A percentile compares a stretch with the other conserved stretches of the same genome.
These are phyloP conservation scores for Phlyctochytrium bullatum DNA, from an alignment of 192 early-diverging fungal species.

Conservation along the genomic window DNA sequence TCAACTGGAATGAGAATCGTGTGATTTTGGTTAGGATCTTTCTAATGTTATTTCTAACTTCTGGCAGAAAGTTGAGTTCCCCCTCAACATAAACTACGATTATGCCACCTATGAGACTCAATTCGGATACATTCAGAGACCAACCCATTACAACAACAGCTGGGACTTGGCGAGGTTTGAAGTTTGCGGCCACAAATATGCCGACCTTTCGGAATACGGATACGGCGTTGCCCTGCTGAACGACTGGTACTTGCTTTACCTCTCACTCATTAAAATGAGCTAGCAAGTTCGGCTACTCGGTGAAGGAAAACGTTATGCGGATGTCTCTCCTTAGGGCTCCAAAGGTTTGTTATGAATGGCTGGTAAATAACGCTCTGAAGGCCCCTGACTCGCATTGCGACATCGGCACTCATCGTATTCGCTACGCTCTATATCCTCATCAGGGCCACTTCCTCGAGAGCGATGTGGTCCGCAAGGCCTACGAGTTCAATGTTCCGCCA, in stretches of 20 bases:
- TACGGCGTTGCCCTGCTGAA: constrained; percentile 91
- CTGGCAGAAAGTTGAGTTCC: constrained; percentile 84
- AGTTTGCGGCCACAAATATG: constrained; percentile 95
- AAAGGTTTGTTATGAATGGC: constrained; percentile 61
- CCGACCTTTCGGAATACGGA: constrained; percentile 86
- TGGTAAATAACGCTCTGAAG: no score
- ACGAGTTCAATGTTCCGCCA: constrained; percentile 84
- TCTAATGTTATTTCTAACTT: constrained; percentile 2
- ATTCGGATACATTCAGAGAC: constrained; percentile 83
- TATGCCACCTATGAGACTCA: constrained; percentile 92
- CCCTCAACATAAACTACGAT: constrained; percentile 80
- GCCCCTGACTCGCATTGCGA: constrained; percentile 68
- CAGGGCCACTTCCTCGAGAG: constrained; percentile 71
- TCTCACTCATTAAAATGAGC: constrained; percentile 1
- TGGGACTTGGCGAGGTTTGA: constrained; percentile 92
- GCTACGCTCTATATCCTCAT: constrained; percentile 89
- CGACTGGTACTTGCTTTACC: constrained; percentile 52
- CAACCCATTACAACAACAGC: constrained; percentile 92
- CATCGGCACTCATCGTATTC: constrained; percentile 70
- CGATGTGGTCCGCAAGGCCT: constrained; percentile 79
- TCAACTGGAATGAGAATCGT: constrained; percentile 90
- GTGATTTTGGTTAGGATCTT: constrained; percentile 60
- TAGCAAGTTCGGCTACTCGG: constrained; percentile 90
- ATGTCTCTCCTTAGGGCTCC: constrained; percentile 81
- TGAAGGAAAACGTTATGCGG: constrained; percentile 72